Conservation (phyloP, 192 early-diverging fungal species). For the Helicostylum pulchrum region DNA sequence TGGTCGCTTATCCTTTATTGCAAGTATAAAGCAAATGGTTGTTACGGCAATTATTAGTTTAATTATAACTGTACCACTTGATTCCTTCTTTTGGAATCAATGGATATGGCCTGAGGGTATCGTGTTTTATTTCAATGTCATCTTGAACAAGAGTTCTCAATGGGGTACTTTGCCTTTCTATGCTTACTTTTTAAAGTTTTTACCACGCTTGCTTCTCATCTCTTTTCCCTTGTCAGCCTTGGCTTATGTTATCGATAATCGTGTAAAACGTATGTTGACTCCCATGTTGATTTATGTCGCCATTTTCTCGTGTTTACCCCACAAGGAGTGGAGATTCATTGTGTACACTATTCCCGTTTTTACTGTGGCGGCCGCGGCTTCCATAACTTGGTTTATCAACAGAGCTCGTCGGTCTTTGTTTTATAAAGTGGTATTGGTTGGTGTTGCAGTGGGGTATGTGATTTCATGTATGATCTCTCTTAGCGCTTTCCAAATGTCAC, state of each 20-base stretch:
- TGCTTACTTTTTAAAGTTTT: conserved; percentile 65
- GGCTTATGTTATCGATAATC: conserved; percentile 43
- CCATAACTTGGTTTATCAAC: conserved; percentile 43
- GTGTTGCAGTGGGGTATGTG: conserved; percentile 20
- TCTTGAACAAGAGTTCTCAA: conserved; percentile 59
- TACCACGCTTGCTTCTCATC: conserved; percentile 74
- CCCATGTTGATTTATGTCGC: conserved; percentile 58
- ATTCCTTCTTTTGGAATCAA: conserved; percentile 77
- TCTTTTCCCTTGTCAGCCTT: conserved; percentile 63
- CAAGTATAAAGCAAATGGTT: conserved; percentile 21
- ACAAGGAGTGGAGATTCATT: conserved; percentile 97
- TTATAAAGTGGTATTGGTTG: conserved; percentile 27
- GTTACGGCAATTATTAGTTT: conserved; percentile 31
- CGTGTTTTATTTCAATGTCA: conserved; percentile 75
- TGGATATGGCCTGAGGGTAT: conserved; percentile 69
- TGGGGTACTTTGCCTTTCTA: conserved; percentile 76
- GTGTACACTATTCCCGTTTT: conserved; percentile 80
- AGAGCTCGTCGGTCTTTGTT: conserved; percentile 27
- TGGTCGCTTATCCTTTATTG: neutral
- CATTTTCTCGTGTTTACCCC: conserved; percentile 72
- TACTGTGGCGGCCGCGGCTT: conserved; percentile 66
- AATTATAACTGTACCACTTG: conserved; percentile 51
- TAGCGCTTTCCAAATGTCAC: conserved; percentile 56
- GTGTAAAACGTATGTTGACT: conserved; percentile 48
- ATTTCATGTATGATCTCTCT: conserved; percentile 31